Evolutionary conservation across 768 basidiomycete species (phyloP).

Genomic region (Tricholoma sp.): DNA sequence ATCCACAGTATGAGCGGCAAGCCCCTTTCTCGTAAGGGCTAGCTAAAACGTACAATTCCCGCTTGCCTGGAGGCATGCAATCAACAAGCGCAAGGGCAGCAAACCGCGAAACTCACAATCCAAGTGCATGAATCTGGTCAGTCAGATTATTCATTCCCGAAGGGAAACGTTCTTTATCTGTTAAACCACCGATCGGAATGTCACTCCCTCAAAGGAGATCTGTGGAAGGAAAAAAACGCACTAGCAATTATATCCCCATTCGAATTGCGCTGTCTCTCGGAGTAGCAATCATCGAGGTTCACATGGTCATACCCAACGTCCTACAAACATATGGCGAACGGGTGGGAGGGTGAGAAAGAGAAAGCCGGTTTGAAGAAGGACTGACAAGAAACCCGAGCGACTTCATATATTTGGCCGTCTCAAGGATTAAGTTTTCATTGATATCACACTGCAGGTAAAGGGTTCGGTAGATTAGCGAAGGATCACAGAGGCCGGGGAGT

Average conservation of each 20-base stretch:
- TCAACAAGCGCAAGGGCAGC: not conserved
- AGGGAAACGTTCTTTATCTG: slow-evolving; percentile 49
- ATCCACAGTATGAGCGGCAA: not conserved
- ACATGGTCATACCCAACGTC: slow-evolving; percentile 54
- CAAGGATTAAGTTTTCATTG: slow-evolving; percentile 45
- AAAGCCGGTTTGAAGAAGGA: not conserved
- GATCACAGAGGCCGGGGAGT: not conserved
- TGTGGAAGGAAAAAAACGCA: slow-evolving; percentile 15
- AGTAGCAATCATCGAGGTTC: slow-evolving; percentile 65
- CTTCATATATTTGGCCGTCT: slow-evolving; percentile 48
- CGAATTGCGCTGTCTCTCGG: slow-evolving; percentile 47
- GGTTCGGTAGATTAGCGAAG: not conserved
- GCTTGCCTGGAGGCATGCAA: slow-evolving; percentile 26
- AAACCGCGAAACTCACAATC: slow-evolving; percentile 41
- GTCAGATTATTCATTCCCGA: slow-evolving; percentile 54
- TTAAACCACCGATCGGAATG: not conserved
- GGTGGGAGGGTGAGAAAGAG: not conserved
- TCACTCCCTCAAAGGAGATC: not conserved
- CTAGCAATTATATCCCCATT: slow-evolving; percentile 50
- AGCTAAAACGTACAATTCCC: slow-evolving; percentile 31
- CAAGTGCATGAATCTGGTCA: slow-evolving; percentile 49
- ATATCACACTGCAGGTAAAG: slow-evolving; percentile 47
- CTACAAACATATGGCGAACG: slow-evolving; percentile 21
- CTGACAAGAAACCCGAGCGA: slow-evolving; percentile 50
- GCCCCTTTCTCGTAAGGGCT: not conserved